phyloP scores from a whole-genome alignment of 179 eudicot genomes.

The Sideroxylon spinosum region DNA sequence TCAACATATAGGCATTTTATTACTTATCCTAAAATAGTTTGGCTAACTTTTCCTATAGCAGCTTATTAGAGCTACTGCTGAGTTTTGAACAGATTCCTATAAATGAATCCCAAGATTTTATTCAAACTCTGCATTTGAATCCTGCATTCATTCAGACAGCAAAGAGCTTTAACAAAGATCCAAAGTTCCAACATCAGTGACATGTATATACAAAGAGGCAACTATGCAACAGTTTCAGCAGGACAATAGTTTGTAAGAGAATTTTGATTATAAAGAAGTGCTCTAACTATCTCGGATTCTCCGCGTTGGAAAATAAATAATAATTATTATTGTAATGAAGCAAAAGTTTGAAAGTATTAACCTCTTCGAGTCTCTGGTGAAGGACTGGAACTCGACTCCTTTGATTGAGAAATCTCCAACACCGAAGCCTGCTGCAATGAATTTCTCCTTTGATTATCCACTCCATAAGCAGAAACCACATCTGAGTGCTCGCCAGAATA shows the following conservation, averaged over 20 bases:
- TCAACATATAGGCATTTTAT: too few relatives aligned
- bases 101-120: not conserved
- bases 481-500: constrained; percentile 24
- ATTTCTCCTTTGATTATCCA: constrained; percentile 16
- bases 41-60: not conserved
- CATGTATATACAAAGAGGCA: too few relatives aligned
- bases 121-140: not conserved
- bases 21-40: too few relatives aligned
- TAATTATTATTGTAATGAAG: too few relatives aligned
- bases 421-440: constrained; percentile 29
- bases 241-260: not conserved
- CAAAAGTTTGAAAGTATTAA: constrained; percentile 12
- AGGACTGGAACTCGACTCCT: constrained; percentile 23
- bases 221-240: too few relatives aligned
- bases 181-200: too few relatives aligned
- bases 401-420: constrained; percentile 25
- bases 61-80: not conserved
- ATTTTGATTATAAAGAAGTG: not conserved
- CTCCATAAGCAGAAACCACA: constrained; percentile 19
- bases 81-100: not conserved
- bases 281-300: not conserved
- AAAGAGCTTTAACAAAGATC: not conserved
- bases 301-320: too few relatives aligned
- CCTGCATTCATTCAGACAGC: not conserved
- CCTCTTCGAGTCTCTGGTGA: constrained; percentile 22